Evolutionary conservation across 371 early-diverging fungal genomes (phyloP), one percentile per base, ranked within the genome.

Genomic region (Encephalitozoon romaleae): DNA sequence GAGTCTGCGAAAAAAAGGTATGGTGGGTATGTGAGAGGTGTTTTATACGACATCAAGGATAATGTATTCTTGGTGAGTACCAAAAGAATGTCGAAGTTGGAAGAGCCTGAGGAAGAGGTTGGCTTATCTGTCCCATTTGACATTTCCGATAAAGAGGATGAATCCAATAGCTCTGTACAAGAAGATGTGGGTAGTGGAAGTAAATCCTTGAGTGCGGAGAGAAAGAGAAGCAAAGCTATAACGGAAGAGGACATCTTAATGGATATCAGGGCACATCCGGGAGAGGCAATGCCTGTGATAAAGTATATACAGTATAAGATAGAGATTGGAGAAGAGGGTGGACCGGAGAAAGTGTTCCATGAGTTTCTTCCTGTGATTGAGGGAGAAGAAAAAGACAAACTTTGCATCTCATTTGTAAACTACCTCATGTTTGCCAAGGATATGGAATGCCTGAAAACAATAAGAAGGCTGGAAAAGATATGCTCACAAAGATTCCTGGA

Each of bases 391-490:
- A 78, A 43, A 34, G 68, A 78, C 65, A 55, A 72, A 30, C 43
- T 78, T 25, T 45, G 69, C 32, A 25, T 72, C 5, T 43, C 64
- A 4, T 78, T 73, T 59, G 38, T 76, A 32, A 72, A 78, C 38
- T 78, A 75, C 51, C 54, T 78, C 3, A 25, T 45, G 52, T 65
- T 64, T 72, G 38, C 21, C 25, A 51, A n/a, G 12, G 63, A 66
- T 38, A 41, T 52, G 0, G 52, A 55, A 6, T 51, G 53, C 8
- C 38, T 72, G 23, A 66, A 43, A 49, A 54, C 26, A 25, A 43
- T 51, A 23, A 30, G 49, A 15, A 67, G 32, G 64, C 18, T 43
- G 47, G 23, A 25, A 26, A 55, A 67, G 49, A 28, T 23, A 23
- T 72, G 67, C 53, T 25, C n/a, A 11, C 21, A 25, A 41, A 47